Conservation (phyloP, 306 rosid genomes). For the Acacia acuminata region DNA sequence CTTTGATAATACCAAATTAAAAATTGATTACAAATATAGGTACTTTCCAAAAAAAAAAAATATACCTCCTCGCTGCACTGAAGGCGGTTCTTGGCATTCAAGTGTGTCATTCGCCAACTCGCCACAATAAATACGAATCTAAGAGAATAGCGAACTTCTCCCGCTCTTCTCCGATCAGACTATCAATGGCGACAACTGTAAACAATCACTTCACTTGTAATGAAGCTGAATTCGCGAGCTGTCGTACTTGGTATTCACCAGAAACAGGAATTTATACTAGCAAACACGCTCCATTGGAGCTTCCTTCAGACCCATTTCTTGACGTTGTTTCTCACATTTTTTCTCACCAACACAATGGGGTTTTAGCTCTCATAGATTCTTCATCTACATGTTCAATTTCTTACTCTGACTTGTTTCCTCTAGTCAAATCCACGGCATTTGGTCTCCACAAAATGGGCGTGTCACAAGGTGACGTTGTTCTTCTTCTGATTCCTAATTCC, state of each 20-base stretch:
- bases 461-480: constrained; percentile 64
- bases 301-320: constrained; percentile 68
- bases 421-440: constrained; percentile 67
- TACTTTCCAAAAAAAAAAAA: too few relatives aligned
- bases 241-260: constrained; percentile 57
- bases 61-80: not conserved
- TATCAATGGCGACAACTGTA: constrained; percentile 33
- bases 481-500: constrained; percentile 74
- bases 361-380: constrained; percentile 72
- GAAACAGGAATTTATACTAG: constrained; percentile 64
- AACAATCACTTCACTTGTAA: not conserved
- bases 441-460: constrained; percentile 64
- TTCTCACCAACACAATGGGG: constrained; percentile 61
- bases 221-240: constrained; percentile 12
- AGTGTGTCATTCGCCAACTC: not conserved
- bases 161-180: not conserved
- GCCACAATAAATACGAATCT: not conserved
- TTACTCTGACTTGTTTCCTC: constrained; percentile 55
- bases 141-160: not conserved
- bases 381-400: constrained; percentile 64
- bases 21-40: too few relatives aligned
- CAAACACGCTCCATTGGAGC: constrained; percentile 40
- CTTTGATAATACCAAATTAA: too few relatives aligned
- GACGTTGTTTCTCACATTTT: constrained; percentile 73
- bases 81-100: not conserved